Base-by-base conservation (phyloP, 2,329 filamentous ascomycete species). In the Calonectria henricotiae region DNA sequence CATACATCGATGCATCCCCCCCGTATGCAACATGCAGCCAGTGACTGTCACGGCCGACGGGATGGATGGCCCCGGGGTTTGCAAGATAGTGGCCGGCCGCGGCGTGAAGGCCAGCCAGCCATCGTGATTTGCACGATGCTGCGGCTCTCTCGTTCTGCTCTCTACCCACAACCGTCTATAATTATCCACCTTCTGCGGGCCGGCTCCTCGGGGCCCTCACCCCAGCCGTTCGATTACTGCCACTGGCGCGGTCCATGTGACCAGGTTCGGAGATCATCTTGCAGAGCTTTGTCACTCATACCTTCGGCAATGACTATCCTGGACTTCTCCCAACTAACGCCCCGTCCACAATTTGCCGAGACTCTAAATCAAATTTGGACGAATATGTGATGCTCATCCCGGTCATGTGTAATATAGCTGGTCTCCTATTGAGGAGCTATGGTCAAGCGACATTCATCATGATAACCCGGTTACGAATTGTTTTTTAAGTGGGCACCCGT, bases 161-260 rank as follows among this genome's bases (percentile, higher is more conserved):
- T 41, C 37, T 12, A 25, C 32, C 25, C 15, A 23, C 12, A 9
- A 4, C 39, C 13, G 55, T 60, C 67, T 69, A 69, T 69, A 69
- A 65, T 69, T 69, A 69, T 69, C 62, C 62, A 27, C 39, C 43
- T 32, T n/a, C 27, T 41, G 15, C 43, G 54, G 64, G 11, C 64
- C 11, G 44, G 35, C 9, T 44, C 27, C 15, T 46, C 7, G 25
- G 23, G 23, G 13, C 20, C 17, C 35, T 32, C n/a, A 20, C 13
- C 61, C 37, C 44, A 49, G 30, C 35, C 43, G 43, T 32, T 65
- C 35, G 30, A 69, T 41, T 47, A 11, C 41, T 35, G 20, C n/a
- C 20, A 47, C 66, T 68, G 44, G 41, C 37, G 62, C 49, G 55
- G 55, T 54, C 23, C 30, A 17, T 64, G 66, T 37, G 39, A 37